Conservation (phyloP, 225 moss, liverwort and hornwort species). For the Physcomitrellopsis africana region DNA sequence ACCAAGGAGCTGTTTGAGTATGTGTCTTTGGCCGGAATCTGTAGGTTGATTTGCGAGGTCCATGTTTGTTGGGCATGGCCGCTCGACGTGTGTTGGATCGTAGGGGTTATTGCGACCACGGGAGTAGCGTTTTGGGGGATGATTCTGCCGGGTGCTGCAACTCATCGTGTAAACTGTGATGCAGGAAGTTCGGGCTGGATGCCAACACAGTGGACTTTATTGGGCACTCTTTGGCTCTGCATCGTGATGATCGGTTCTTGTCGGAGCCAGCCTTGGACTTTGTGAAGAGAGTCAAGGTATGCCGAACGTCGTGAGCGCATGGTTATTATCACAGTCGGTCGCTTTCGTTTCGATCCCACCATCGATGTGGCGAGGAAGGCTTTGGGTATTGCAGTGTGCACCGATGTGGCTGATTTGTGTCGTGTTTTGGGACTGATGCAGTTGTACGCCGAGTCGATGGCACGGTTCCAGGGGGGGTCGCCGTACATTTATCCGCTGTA, state of each 20-base stretch:
- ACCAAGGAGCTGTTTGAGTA: constrained; percentile 87
- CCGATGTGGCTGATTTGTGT: too few species aligned
- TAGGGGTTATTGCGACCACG: background rate
- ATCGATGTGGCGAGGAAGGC: too few species aligned
- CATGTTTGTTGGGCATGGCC: background rate
- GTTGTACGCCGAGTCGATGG: constrained; percentile 94
- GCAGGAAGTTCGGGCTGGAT: constrained; percentile 86
- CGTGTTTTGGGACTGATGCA: constrained; percentile 34
- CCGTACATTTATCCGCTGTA: constrained; percentile 96
- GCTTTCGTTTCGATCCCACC: background rate
- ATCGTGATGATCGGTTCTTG: constrained; percentile 83
- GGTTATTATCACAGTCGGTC: background rate
- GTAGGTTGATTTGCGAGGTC: background rate
- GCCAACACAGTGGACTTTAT: constrained; percentile 89
- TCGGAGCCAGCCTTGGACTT: constrained; percentile 74
- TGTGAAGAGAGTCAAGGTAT: constrained; percentile 67
- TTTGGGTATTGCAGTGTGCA: too few species aligned
- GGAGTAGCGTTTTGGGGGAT: background rate
- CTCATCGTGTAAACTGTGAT: constrained; percentile 17
- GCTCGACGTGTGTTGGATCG: background rate
- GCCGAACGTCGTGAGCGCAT: background rate
- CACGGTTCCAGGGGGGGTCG: constrained; percentile 92
- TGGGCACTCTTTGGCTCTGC: constrained; percentile 87
- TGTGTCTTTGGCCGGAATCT: background rate
- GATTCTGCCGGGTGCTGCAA: background rate